A percentile compares a stretch with the other conserved stretches of the same genome.
phyloP scores from a whole-genome alignment of 345 rosid genomes.

The Limnanthes douglasii region DNA sequence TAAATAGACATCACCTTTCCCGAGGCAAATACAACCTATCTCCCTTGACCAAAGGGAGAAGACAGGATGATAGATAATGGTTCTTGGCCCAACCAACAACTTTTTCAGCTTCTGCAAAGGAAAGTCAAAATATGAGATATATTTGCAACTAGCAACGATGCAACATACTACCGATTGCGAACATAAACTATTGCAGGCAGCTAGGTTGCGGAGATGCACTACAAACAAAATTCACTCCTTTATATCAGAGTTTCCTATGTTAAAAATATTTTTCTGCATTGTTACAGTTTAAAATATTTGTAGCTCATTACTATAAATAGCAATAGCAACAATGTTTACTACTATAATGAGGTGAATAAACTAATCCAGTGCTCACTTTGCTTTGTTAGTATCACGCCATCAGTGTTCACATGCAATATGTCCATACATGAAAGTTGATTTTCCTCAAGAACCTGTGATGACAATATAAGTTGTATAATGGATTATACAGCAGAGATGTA shows the following conservation, averaged over 20 bases:
- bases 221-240: too few relatives aligned
- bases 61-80: constrained; percentile 62
- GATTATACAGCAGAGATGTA: constrained; percentile 1
- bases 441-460: constrained; percentile 88
- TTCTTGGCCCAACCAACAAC: constrained; percentile 96
- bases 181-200: not conserved
- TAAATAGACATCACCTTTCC: constrained; percentile 40
- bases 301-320: too few relatives aligned
- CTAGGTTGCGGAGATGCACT: not conserved
- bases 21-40: constrained; percentile 58
- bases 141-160: not conserved
- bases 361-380: constrained; percentile 83
- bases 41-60: constrained; percentile 48
- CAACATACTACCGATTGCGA: not conserved
- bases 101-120: constrained; percentile 76
- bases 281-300: too few relatives aligned
- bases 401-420: constrained; percentile 55
- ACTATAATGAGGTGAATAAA: too few relatives aligned
- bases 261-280: too few relatives aligned
- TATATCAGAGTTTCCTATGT: too few relatives aligned
- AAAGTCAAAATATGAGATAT: constrained; percentile 7
- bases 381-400: constrained; percentile 68
- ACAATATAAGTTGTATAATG: not conserved
- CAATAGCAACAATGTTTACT: too few relatives aligned
- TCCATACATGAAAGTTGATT: constrained; percentile 72